Evolutionary conservation across 108 stramenopile species (phyloP), one percentile per base, ranked within the genome.

Genomic region (Skeletonema marinoi): DNA sequence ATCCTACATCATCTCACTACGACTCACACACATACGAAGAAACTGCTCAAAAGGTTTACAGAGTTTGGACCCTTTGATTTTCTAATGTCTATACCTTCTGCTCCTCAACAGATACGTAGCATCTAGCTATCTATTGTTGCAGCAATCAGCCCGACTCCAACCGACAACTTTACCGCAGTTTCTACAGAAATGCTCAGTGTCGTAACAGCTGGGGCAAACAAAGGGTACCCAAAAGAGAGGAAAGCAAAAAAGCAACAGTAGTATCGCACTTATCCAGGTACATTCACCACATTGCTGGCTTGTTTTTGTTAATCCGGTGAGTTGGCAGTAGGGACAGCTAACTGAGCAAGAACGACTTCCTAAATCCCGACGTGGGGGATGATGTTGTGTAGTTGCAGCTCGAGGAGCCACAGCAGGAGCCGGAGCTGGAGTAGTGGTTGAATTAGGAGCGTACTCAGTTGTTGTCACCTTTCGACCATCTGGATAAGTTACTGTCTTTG

Each of bases 391-490:
- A 7, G 65, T 42, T 33, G 75, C 7, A 14, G 74, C 50, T 35
- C 31, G 62, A 32, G 81, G n/a, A 12, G 63, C 35, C 19, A 39
- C 60, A 31, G 61, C 13, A 50, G 60, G 19, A 41, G 80, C 36
- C 3, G 65, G n/a, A 59, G 56, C 31, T 0, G 65, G n/a, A 59
- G 56, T 19, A 25, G 76, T 60, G 30, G 58, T 16, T 14, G 36
- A 61, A 14, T 58, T 63, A 25, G 66, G 54, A 19, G 25, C 14
- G 60, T 60, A 83, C 54, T 83, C 76, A 31, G 82, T 78, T 6
- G 74, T 68, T 3, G 82, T 83, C 42, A 77, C 82, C 68, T 83
- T 65, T 59, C 82, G 63, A 17, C 82, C 82, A 60, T 83, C 82
- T 9, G 42, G 56, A 39, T 74, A 78, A 6, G 70, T 82, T 19